Base-by-base conservation (phyloP, 2,329 filamentous ascomycete genomes). In the Leptographium radiaticola region DNA sequence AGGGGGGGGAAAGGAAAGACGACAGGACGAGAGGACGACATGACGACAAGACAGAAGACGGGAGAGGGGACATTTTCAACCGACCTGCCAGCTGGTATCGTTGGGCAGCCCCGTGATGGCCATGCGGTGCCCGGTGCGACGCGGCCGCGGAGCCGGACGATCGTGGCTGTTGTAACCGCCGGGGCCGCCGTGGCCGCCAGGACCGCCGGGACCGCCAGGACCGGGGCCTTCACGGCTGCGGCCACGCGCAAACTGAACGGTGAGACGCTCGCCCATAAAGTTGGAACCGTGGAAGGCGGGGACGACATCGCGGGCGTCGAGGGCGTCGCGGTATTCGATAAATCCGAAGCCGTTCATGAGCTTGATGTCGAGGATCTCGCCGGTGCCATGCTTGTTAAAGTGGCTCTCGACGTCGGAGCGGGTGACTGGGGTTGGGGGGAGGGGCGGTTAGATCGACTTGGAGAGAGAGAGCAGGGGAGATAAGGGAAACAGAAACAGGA, bases 1-100 rank as follows among this genome's bases (percentile, higher is more conserved):
- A 42, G 20, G 12, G 39, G 18, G 30, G 33, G 16, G 44, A 36
- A n/a, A 33, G 6, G 36, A 48, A 16, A 38, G 12, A 34, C 20
- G 51, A 53, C 8, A 43, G 36, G 34, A 48, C 36, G n/a, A n/a
- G n/a, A n/a, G n/a, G n/a, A n/a, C n/a, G n/a, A n/a, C n/a, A n/a
- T n/a, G n/a, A n/a, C n/a, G n/a, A n/a, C n/a, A n/a, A n/a, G n/a
- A n/a, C n/a, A n/a, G n/a, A n/a, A 13, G 13, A 42, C 34, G 10
- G 31, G 33, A 42, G 34, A 25, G 34, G 15, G 39, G n/a, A 34
- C n/a, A n/a, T n/a, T n/a, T n/a, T 15, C 10, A 20, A 87, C 93
- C 93, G 86, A 98, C 93, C 93, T 98, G 93, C 93, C 93, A 98
- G 83, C 90, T 96, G 79, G 93, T 98, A 79, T 97, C 91, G 75